Evolutionary conservation across 169 alveolate species (phyloP), one percentile per base, ranked within the genome.

Genomic region (Plasmodium sp.): DNA sequence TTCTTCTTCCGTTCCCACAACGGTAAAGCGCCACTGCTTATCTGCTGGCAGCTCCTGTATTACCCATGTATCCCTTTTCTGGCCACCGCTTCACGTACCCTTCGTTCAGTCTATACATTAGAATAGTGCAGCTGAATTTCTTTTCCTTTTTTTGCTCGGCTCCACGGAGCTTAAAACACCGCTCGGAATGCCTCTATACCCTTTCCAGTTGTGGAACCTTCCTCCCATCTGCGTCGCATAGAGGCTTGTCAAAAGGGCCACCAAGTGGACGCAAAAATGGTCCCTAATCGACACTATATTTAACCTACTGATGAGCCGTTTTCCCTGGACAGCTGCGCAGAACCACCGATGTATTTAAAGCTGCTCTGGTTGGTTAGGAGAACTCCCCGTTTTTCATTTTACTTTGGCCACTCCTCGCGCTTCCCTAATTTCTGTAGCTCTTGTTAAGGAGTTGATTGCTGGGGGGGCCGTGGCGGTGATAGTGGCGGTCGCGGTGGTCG

Each of bases 401-500:
- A 56, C 72, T 34, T 12, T 18, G 83, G 22, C 54, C 75, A 18
- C n/a, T 56, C 79, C 79, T 84, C 56, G 39, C 16, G 6, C 81
- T 3, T 56, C 56, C 48, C 48, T 86, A 67, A 77, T 77, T 67
- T 77, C 56, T 75, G 27, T 74, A 77, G 45, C 81, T 51, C 43
- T 75, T 75, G 51, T 77, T 85, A 18, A 71, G 45, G 7, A 86
- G 54, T 86, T 86, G 77, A 54, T 56, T 74, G 71, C 48, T 86
- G 27, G 79, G 33, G 67, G 58, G 45, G 22, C 43, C 51, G 9
- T n/a, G 86, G 62, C 31, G 67, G 67, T 67, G 36, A 22, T 67
- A 9, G 7, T 22, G 33, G 1, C n/a, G 77, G 39, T 67, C 18
- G 39, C 18, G 27, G 6, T 12, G 62, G 4, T 51, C 45, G 18